These are phyloP conservation scores for Macrophomina phaseolina DNA, from an alignment of 2,329 filamentous ascomycete species.

Conservation along the genomic window DNA sequence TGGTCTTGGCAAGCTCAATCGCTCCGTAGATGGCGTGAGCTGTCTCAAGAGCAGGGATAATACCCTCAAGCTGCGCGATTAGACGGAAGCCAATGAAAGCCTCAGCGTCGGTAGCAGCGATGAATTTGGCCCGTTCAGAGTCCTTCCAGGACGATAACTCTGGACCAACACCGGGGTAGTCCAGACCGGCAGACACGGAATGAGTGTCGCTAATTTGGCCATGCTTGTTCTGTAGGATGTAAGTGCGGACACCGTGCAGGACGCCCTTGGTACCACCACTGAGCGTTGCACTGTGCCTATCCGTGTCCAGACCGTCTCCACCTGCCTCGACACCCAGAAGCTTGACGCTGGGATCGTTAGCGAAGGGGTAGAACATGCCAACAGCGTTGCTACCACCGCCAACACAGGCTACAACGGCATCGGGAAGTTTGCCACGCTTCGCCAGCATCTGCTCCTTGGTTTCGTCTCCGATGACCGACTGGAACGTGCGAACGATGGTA, in stretches of 20 bases:
- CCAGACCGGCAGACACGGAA: constrained; percentile 92
- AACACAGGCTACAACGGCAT: constrained; percentile 95
- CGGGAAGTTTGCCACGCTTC: constrained; percentile 85
- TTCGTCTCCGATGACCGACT: constrained; percentile 93
- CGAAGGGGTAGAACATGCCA: constrained; percentile 98
- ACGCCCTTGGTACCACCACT: constrained; percentile 88
- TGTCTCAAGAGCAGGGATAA: constrained; percentile 94
- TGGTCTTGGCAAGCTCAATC: constrained; percentile 87
- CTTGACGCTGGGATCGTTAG: constrained; percentile 81
- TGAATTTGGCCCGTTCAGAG: constrained; percentile 79
- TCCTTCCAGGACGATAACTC: constrained; percentile 95
- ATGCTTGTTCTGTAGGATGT: constrained; percentile 89
- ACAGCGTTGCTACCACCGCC: constrained; percentile 94
- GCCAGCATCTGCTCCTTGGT: constrained; percentile 90
- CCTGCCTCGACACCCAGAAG: constrained; percentile 93
- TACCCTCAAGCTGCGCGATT: constrained; percentile 89
- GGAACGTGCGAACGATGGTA: constrained; percentile 85
- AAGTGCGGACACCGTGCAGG: constrained; percentile 93
- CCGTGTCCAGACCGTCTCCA: constrained; percentile 87
- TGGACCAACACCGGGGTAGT: constrained; percentile 95
- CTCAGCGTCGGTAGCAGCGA: constrained; percentile 89
- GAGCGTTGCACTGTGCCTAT: constrained; percentile 87
- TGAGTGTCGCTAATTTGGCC: constrained; percentile 95
- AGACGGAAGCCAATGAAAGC: constrained; percentile 87
- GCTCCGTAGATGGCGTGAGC: constrained; percentile 91